phyloP scores from a whole-genome alignment of 2,329 filamentous ascomycete species.

The Fusarium dimerum region DNA sequence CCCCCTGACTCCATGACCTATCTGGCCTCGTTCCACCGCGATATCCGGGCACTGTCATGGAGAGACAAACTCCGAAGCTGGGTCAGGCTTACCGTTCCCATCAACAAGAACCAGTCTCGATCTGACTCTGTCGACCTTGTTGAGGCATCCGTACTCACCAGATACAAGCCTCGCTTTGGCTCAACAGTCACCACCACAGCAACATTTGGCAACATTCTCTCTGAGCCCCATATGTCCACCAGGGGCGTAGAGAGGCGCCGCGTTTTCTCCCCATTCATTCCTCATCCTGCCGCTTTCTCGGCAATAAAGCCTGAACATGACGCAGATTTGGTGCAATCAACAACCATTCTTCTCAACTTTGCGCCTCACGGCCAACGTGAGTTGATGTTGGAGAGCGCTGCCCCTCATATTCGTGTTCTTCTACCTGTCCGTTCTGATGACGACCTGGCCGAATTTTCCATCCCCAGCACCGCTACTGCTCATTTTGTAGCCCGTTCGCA shows the following conservation, averaged over 20 bases:
- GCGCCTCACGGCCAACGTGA: slow-evolving; percentile 33
- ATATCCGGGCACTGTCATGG: slow-evolving; percentile 37
- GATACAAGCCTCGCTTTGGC: not conserved
- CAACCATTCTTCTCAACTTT: slow-evolving; percentile 49
- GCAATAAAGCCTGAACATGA: slow-evolving; percentile 36
- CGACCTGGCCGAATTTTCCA: slow-evolving; percentile 29
- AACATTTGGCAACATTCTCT: slow-evolving; percentile 54
- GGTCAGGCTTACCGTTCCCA: slow-evolving; percentile 30
- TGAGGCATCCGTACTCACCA: slow-evolving; percentile 2
- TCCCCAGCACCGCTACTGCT: slow-evolving; percentile 34
- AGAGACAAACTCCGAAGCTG: slow-evolving; percentile 35
- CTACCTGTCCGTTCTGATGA: slow-evolving; percentile 33
- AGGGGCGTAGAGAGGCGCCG: slow-evolving; percentile 26
- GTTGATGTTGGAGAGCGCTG: not conserved
- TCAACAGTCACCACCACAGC: slow-evolving; percentile 37
- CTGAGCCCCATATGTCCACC: slow-evolving; percentile 18
- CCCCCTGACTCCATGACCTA: slow-evolving; percentile 1
- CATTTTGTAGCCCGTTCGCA: slow-evolving; percentile 31
- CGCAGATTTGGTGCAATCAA: slow-evolving; percentile 24
- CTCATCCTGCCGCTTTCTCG: slow-evolving; percentile 49
- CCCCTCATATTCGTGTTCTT: slow-evolving; percentile 31
- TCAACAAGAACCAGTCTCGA: slow-evolving; percentile 8
- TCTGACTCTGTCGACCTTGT: slow-evolving; percentile 2
- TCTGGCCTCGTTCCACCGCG: slow-evolving; percentile 31
- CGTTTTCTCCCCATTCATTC: slow-evolving; percentile 47